A percentile compares a stretch with the other conserved stretches of the same genome.
Conservation (phyloP, 164 flowering plant genomes). For the Magnolia officinalis region DNA sequence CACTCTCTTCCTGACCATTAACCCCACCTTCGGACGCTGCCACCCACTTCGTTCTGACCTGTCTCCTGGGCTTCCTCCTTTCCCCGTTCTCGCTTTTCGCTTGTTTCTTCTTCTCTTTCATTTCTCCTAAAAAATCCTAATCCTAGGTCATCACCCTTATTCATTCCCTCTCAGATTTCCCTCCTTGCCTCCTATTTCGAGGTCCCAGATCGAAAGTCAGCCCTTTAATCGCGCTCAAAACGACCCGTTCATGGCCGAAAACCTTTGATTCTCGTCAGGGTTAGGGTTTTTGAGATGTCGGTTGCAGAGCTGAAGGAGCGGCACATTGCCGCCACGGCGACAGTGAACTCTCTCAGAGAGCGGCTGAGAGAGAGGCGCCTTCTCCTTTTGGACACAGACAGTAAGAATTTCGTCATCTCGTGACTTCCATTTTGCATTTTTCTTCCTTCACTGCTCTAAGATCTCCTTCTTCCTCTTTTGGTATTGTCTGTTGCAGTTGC, state of each 20-base stretch:
- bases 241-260: background rate
- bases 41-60: background rate
- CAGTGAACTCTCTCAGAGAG: conserved; percentile 60
- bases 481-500: conserved; percentile 49
- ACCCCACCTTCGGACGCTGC: too few relatives aligned
- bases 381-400: conserved; percentile 78
- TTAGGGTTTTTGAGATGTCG: conserved; percentile 38
- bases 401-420: conserved; percentile 24
- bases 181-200: background rate
- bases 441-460: background rate
- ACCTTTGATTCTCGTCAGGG: background rate
- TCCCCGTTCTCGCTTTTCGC: background rate
- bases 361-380: conserved; percentile 69
- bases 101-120: background rate
- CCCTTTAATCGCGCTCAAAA: background rate
- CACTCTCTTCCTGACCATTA: too few relatives aligned
- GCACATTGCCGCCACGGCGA: conserved; percentile 60
- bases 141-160: background rate
- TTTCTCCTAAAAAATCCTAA: background rate
- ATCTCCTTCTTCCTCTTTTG: background rate
- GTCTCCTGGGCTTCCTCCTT: too few relatives aligned
- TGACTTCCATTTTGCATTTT: background rate
- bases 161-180: background rate
- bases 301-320: conserved; percentile 81
- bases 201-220: background rate